Evolutionary conservation across 2,329 filamentous ascomycete genomes (phyloP).

Genomic region (Cladosporium oxysporum): DNA sequence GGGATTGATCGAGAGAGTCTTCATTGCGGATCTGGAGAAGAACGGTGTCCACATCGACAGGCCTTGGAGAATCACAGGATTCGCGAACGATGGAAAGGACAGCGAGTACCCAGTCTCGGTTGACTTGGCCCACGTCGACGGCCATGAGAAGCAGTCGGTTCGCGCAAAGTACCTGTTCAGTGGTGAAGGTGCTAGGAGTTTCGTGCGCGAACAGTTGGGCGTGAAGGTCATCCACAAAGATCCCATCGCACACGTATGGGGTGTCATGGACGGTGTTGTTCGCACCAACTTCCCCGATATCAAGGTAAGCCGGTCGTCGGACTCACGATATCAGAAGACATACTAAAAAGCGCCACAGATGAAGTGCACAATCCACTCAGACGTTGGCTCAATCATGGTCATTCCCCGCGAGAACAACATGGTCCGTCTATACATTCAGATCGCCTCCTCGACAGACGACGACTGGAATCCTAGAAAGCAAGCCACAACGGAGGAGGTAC

Average conservation of each 20-base stretch:
- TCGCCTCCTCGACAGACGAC: conserved; percentile 62
- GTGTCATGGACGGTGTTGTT: conserved; percentile 67
- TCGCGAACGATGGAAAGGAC: conserved; percentile 61
- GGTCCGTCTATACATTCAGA: conserved; percentile 60
- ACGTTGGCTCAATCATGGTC: conserved; percentile 65
- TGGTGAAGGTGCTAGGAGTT: conserved; percentile 63
- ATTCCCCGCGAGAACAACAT: conserved; percentile 58
- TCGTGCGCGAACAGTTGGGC: conserved; percentile 62
- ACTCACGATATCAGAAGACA: background rate
- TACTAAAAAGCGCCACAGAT: conserved; percentile 45
- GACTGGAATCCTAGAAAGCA: conserved; percentile 64
- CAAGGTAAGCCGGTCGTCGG: conserved; percentile 46
- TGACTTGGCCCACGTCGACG: conserved; percentile 73
- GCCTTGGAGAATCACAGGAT: conserved; percentile 63
- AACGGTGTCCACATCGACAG: conserved; percentile 58
- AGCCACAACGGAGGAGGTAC: conserved; percentile 60
- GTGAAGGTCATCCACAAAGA: conserved; percentile 67
- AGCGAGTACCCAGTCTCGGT: conserved; percentile 80
- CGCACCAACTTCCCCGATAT: conserved; percentile 65
- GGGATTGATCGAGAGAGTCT: conserved; percentile 63
- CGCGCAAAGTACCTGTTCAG: conserved; percentile 64
- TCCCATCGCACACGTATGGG: conserved; percentile 65
- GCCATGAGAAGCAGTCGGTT: conserved; percentile 66
- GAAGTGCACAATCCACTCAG: conserved; percentile 68
- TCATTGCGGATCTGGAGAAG: conserved; percentile 63